These are phyloP conservation scores for Neurospora intermedia DNA, from an alignment of 495 filamentous ascomycete genomes.

Conservation along the genomic window DNA sequence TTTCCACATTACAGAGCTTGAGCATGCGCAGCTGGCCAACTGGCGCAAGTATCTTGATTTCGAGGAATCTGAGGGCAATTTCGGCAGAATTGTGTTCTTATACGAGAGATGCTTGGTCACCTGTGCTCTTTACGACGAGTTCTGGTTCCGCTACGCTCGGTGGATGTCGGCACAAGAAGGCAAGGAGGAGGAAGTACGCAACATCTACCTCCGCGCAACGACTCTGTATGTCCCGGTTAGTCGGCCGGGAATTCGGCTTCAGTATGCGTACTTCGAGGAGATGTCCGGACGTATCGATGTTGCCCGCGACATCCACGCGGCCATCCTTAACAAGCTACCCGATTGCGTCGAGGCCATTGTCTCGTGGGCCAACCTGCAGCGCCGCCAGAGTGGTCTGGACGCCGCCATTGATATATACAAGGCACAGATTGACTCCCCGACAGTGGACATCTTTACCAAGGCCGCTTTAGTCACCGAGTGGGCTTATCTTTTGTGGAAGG, in stretches of 20 bases:
- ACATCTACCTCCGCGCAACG: slow-evolving; percentile 83
- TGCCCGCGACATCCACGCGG: slow-evolving; percentile 71
- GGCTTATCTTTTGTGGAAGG: slow-evolving; percentile 83
- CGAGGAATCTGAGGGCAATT: slow-evolving; percentile 79
- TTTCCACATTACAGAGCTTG: slow-evolving; percentile 90
- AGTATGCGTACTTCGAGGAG: slow-evolving; percentile 94
- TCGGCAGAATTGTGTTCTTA: slow-evolving; percentile 62
- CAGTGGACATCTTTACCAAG: slow-evolving; percentile 69
- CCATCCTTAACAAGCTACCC: slow-evolving; percentile 55
- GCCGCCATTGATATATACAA: slow-evolving; percentile 83
- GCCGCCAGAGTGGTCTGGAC: slow-evolving; percentile 74
- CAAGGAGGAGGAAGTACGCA: slow-evolving; percentile 86
- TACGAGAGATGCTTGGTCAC: slow-evolving; percentile 92
- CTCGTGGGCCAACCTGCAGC: slow-evolving; percentile 78
- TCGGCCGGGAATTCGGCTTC: slow-evolving; percentile 66
- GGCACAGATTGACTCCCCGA: slow-evolving; percentile 59
- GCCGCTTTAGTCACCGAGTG: slow-evolving; percentile 82
- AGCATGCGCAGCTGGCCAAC: slow-evolving; percentile 75
- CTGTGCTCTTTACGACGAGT: slow-evolving; percentile 90
- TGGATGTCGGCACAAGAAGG: slow-evolving; percentile 82
- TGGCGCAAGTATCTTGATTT: slow-evolving; percentile 97
- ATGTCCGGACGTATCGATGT: slow-evolving; percentile 62
- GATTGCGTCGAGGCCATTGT: slow-evolving; percentile 80
- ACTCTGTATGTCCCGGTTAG: slow-evolving; percentile 79
- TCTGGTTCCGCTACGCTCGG: slow-evolving; percentile 93